Base-by-base conservation (phyloP, 2,329 filamentous ascomycete species). In the Cercospora beticola region DNA sequence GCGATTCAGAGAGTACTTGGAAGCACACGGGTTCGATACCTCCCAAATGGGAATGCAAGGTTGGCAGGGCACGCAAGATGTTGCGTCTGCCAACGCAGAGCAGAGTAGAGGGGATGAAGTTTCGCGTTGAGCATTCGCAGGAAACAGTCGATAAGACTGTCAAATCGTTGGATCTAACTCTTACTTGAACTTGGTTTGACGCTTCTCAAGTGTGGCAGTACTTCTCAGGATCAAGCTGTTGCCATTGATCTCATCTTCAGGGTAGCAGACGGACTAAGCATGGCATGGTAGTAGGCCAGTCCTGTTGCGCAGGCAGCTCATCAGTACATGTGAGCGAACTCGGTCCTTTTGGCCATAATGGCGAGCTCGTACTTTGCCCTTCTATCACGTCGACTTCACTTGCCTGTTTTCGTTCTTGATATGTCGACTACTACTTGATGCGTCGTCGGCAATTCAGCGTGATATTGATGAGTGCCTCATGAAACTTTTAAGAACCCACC, bases 1-100 rank as follows among this genome's bases (percentile, higher is more conserved):
- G 8, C 86, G 86, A 54, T 97, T 97, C 82, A 86, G 92, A 36
- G 86, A 82, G 18, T 97, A 91, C 77, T 83, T 97, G 12, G 85
- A 89, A 75, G 82, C 81, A 28, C 85, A 94, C 68, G 93, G 93
- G 3, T 97, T 90, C 81, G 93, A 97, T 78, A 90, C 76, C 9
- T 75, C 62, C 14, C 67, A 74, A 69, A 75, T 79, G 75, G 77
- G 77, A 10, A 62, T 61, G 23, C 28, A 49, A 52, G 30, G 58
- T n/a, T 69, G 64, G 67, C 62, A 65, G n/a, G 59, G 62, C 31
- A 58, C 62, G 36, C 62, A 58, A 43, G 56, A n/a, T 23, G 33
- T 21, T 5, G 18, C 33, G 31, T 65, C 62, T 65, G 62, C 52
- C 16, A 33, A 46, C 9, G 62, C 31, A 21, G 62, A 65, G 52